These are phyloP conservation scores for Auricularia sp. DNA, from an alignment of 768 basidiomycete species.

Conservation along the genomic window DNA sequence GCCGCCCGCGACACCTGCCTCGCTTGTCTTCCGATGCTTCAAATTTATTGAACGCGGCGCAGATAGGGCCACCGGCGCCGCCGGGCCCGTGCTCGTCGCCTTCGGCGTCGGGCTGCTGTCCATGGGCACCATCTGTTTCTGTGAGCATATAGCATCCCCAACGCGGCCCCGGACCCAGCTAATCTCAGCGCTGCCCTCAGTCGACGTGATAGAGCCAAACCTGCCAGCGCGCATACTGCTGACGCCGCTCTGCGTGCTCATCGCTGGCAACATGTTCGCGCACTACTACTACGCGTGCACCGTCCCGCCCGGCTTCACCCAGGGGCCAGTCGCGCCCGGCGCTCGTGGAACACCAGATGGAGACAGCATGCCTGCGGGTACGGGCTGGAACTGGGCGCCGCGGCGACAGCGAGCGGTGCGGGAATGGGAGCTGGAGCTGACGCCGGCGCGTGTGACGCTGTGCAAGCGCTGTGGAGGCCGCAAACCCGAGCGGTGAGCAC, in stretches of 20 bases:
- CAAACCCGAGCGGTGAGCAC: conserved; percentile 65
- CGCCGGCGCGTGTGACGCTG: conserved; percentile 43
- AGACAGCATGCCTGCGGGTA: neutral
- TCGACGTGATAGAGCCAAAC: conserved; percentile 65
- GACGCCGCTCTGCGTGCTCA: conserved; percentile 60
- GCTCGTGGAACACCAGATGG: neutral
- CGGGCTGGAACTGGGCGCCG: conserved; percentile 1
- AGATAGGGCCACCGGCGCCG: conserved; percentile 78
- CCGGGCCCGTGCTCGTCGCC: conserved; percentile 81
- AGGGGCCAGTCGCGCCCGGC: conserved; percentile 2
- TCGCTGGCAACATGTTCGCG: conserved; percentile 62
- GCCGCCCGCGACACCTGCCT: neutral
- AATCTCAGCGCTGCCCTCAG: conserved; percentile 30
- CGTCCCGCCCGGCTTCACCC: conserved; percentile 60
- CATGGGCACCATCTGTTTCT: conserved; percentile 65
- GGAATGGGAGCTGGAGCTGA: conserved; percentile 33
- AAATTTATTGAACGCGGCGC: conserved; percentile 59
- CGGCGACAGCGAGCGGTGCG: neutral
- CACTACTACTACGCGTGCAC: conserved; percentile 87
- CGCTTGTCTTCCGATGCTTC: conserved; percentile 49
- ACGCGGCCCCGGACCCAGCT: neutral
- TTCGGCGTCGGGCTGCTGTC: conserved; percentile 69
- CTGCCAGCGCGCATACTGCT: conserved; percentile 50
- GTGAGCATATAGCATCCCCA: conserved; percentile 38
- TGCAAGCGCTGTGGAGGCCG: conserved; percentile 60